Evolutionary conservation across 2,329 filamentous ascomycete species (phyloP), one percentile per base, ranked within the genome.

Genomic region (Tolypocladium nubicola): DNA sequence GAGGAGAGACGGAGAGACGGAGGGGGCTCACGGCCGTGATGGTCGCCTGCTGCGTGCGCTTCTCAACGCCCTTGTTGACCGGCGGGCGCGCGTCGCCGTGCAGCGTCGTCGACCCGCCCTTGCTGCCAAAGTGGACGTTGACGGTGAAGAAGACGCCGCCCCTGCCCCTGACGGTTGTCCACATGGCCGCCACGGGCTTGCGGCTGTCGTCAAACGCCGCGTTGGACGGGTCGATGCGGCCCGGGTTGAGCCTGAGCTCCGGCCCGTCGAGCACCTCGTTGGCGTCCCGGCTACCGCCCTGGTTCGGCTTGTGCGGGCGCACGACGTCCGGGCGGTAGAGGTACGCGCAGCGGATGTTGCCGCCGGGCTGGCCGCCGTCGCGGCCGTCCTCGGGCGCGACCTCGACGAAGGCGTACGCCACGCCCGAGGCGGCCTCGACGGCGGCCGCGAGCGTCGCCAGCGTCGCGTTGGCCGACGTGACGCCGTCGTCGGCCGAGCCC

Each of bases 291-390:
- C 77, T 70, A 45, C 73, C 73, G 52, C 86, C 86, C 0, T 76
- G 77, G 66, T 80, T 83, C 54, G 79, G 75, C 59, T 83, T 79
- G 64, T 77, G 77, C n/a, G 89, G 79, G 53, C 77, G 75, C 50
- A 90, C 66, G 4, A 81, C 68, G 21, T 78, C 74, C 0, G 84
- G 76, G 43, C 85, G 81, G 78, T 88, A 90, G 13, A 90, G 75
- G 71, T 88, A 90, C 0, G 85, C 86, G 52, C 76, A 75, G 50
- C 86, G 86, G 69, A 90, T 89, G 73, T 90, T 89, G 41, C 85
- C 86, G 16, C 87, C 86, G 1, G 84, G 82, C 60, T 81, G 72
- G 39, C 87, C 87, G 58, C 87, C 87, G 61, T 89, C 85, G 60
- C 78, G 63, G 68, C 80, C 76, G 66, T 88, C 73, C 39, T 78